Conservation (phyloP, 106 monocot species). For the Narthecium ossifragum region DNA sequence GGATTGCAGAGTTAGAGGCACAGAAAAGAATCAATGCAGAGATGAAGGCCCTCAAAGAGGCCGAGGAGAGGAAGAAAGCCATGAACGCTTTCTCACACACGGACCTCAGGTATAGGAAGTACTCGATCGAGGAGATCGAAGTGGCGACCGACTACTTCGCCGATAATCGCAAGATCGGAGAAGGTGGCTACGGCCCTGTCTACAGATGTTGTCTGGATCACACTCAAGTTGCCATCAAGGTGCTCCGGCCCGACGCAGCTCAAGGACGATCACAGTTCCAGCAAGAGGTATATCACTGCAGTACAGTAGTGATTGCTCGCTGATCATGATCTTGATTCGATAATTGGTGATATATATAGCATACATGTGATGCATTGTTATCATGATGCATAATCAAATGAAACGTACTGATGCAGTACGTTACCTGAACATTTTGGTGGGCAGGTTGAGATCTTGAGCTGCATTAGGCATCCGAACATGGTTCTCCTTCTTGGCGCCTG, state of each 20-base stretch:
- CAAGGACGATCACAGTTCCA: conserved; percentile 47
- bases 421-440: background rate
- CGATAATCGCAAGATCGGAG: conserved; percentile 41
- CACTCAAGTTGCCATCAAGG: conserved; percentile 35
- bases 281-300: too few species aligned
- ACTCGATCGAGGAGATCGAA: conserved; percentile 59
- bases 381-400: too few species aligned
- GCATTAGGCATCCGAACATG: conserved; percentile 79
- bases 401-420: too few species aligned
- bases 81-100: conserved; percentile 3
- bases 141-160: conserved; percentile 45
- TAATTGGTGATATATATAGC: too few species aligned
- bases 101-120: conserved; percentile 51
- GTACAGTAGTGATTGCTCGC: too few species aligned
- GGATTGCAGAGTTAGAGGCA: conserved; percentile 52
- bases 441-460: conserved; percentile 59
- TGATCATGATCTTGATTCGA: too few species aligned
- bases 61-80: conserved; percentile 41
- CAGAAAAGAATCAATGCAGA: conserved; percentile 58
- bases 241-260: conserved; percentile 33
- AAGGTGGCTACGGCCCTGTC: conserved; percentile 56
- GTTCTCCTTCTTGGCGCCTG: conserved; percentile 67
- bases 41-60: conserved; percentile 42
- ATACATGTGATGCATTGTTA: too few species aligned
- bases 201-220: conserved; percentile 34